Evolutionary conservation across 2,329 filamentous ascomycete genomes (phyloP), one percentile per base, ranked within the genome.

Genomic region (Colletotrichum acutatum): DNA sequence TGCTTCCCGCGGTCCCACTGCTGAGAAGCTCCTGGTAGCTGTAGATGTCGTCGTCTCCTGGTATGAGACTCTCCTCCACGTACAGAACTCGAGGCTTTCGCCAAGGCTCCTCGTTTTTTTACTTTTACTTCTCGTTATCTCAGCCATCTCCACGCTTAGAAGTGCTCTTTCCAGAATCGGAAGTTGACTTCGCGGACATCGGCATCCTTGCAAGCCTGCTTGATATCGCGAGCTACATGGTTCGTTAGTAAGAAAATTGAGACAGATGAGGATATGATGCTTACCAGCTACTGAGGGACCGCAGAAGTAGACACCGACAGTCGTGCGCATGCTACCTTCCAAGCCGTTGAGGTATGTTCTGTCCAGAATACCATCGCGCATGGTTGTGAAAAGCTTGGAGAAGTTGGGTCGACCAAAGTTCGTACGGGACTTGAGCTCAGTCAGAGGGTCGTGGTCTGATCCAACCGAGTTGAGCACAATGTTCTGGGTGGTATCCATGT

Each of bases 101-200:
- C 54, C 30, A 22, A 64, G 37, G 22, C 16, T 65, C 30, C 32
- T 65, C 26, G 30, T 65, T 64, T 61, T 59, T 58, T 65, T 46
- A 58, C 32, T 67, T 61, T 34, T 49, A 30, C 57, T 26, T 30
- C 46, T 9, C 65, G 6, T 32, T 19, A 30, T 28, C 42, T 49
- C 30, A 52, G 54, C 32, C 32, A 60, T 14, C 22, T 61, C 32
- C 54, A 56, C 71, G 74, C 73, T 81, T 88, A 92, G 80, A 92
- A 92, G 81, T 99, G 96, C 84, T 99, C 97, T 86, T 99, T 99
- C 97, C 97, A 99, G 87, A 99, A 99, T 78, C 94, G 94, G 86
- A 98, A 99, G 79, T 92, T 90, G 70, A 99, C 95, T 77, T 97
- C 94, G 75, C 90, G 90, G 49, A 90, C 91, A 14, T 91, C 94